Percentiles rank a stretch among this genome's conserved stretches.
These are phyloP conservation scores for Lecanicillium sp. DNA, from an alignment of 2,329 filamentous ascomycete species.

Conservation along the genomic window DNA sequence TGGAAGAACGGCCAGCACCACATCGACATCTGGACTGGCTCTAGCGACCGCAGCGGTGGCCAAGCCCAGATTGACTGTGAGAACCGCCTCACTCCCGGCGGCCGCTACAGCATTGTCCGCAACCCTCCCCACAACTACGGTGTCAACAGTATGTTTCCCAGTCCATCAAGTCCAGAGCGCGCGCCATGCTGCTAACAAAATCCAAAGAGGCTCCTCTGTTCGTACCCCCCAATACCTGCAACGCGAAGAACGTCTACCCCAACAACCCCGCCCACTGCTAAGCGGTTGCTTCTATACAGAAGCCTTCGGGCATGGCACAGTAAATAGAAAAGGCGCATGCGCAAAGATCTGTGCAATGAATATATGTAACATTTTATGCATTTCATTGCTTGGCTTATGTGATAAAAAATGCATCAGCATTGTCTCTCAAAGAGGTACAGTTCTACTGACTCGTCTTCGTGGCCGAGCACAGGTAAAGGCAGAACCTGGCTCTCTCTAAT, in stretches of 20 bases:
- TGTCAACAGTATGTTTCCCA: constrained; percentile 16
- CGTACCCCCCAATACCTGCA: constrained; percentile 19
- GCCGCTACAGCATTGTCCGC: constrained; percentile 19
- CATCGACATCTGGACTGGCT: constrained; percentile 21
- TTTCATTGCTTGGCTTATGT: no score
- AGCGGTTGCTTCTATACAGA: not conserved
- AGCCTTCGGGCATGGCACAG: no score
- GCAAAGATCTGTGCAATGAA: no score
- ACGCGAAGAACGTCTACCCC: constrained; percentile 19
- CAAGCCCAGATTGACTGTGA: constrained; percentile 20
- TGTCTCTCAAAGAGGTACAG: constrained; percentile 45
- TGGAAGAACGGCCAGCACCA: constrained; percentile 16
- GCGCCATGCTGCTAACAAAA: not conserved
- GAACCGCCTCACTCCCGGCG: constrained; percentile 17
- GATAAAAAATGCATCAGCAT: no score
- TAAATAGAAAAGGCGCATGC: no score
- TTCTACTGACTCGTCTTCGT: constrained; percentile 41
- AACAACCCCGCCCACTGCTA: constrained; percentile 20
- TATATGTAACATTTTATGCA: not conserved
- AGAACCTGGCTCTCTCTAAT: constrained; percentile 36
- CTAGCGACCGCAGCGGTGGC: constrained; percentile 16
- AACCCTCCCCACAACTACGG: constrained; percentile 19
- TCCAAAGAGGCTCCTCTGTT: constrained; percentile 18
- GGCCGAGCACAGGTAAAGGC: constrained; percentile 40
- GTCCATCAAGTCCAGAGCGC: not conserved